phyloP scores from a whole-genome alignment of 306 rosid genomes.

The Begonia peltatifolia region DNA sequence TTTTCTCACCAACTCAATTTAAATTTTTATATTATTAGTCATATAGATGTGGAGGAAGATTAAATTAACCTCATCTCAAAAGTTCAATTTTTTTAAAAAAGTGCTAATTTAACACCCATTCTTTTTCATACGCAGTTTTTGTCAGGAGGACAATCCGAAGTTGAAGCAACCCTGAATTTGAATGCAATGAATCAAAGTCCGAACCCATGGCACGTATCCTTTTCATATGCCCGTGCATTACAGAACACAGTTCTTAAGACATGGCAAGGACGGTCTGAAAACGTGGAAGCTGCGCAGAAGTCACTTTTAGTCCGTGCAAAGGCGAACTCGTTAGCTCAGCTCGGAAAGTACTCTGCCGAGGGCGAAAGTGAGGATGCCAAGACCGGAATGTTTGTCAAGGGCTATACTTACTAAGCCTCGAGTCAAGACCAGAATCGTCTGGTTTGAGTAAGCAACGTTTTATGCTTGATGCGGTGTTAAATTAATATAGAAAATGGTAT shows the following conservation, averaged over 20 bases:
- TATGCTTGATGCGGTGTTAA: too few species aligned
- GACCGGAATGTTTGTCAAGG: conserved; percentile 88
- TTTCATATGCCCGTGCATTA: conserved; percentile 94
- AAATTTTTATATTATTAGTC: too few species aligned
- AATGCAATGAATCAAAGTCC: conserved; percentile 98
- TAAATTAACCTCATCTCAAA: too few species aligned
- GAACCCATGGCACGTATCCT: conserved; percentile 98
- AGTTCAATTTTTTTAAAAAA: too few species aligned
- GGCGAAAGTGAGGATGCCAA: conserved; percentile 85
- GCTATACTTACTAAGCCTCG: conserved; percentile 57
- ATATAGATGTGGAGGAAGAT: too few species aligned
- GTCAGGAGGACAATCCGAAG: conserved; percentile 98
- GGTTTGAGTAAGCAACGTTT: too few species aligned
- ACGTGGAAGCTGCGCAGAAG: conserved; percentile 62
- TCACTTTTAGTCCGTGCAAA: conserved; percentile 81
- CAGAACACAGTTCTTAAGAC: conserved; percentile 88
- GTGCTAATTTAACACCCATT: neutral
- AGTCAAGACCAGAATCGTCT: neutral
- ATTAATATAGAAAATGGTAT: too few species aligned
- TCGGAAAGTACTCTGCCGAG: conserved; percentile 74
- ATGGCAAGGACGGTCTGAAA: conserved; percentile 88
- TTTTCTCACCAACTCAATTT: too few species aligned
- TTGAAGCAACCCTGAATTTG: conserved; percentile 77
- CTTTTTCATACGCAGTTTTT: conserved; percentile 38
- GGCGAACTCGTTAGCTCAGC: conserved; percentile 96